Evolutionary conservation across 176 grass and related monocot genomes (phyloP), one percentile per base, ranked within the genome.

Genomic region (Triticum timopheevii): DNA sequence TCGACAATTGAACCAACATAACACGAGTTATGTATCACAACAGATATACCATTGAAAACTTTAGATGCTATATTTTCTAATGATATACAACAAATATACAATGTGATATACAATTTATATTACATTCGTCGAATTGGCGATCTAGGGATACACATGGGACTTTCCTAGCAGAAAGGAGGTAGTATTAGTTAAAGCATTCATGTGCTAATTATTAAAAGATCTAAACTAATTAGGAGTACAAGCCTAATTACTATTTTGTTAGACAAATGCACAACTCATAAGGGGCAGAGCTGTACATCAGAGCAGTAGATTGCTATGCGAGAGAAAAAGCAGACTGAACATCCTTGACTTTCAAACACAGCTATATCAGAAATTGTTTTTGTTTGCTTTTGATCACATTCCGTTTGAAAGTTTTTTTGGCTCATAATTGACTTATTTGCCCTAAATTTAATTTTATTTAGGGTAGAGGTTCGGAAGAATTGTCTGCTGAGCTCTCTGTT

Each of bases 401-500:
- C 17, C 65, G 10, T 75, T 68, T 68, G 31, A 27, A 80, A 76
- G 22, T 79, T 34, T 23, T 45, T 45, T 59, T 84, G 23, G 33
- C 16, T 28, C 76, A 63, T 95, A 56, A 13, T 83, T 65, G 58
- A 77, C 75, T 73, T 80, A 74, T 77, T 88, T 84, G 5, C n/a
- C 49, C 30, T 83, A 76, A 73, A 49, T 83, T 33, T 13, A 76
- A 73, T 50, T 66, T 89, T 88, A 44, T 36, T 36, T 68, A 98
- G 96, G 96, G 96, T 42, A 91, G 93, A 90, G 96, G 96, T 58
- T 94, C 91, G 52, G 93, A 98, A 89, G 96, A 93, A 76, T 88
- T 95, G 36, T 98, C 96, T 16, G 15, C 85, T 38, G 96, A 95
- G 50, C 90, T 98, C 62, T 93, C 93, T 68, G 85, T 89, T 81